phyloP scores from a whole-genome alignment of 139 green algal species.

The Yamagishiella unicocca region DNA sequence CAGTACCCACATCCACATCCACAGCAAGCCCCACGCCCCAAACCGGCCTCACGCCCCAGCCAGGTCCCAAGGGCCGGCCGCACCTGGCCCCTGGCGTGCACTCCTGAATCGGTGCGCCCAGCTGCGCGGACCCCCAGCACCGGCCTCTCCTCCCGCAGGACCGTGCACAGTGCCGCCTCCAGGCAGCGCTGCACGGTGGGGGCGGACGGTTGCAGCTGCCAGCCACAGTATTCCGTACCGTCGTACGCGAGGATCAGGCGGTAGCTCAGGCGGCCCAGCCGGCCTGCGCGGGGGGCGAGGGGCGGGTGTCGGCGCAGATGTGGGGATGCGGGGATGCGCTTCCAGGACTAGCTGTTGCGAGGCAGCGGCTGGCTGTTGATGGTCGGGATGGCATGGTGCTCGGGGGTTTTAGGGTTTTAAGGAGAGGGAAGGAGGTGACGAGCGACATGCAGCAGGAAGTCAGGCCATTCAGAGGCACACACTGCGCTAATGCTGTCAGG shows the following conservation, averaged over 20 bases:
- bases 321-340: too few species aligned
- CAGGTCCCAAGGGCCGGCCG: not conserved
- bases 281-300: not conserved
- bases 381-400: too few species aligned
- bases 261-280: conserved; percentile 57
- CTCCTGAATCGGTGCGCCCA: conserved; percentile 85
- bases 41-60: not conserved
- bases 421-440: too few species aligned
- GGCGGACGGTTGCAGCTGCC: conserved; percentile 66
- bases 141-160: conserved; percentile 60
- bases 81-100: conserved; percentile 87
- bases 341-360: too few species aligned
- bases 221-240: conserved; percentile 72
- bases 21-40: too few species aligned
- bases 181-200: conserved; percentile 70
- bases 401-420: too few species aligned
- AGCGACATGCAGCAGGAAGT: too few species aligned
- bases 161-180: conserved; percentile 63
- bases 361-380: too few species aligned
- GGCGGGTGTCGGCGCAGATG: too few species aligned
- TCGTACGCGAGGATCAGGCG: conserved; percentile 72
- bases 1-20: too few species aligned
- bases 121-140: conserved; percentile 71
- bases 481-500: too few species aligned
- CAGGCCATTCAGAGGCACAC: too few species aligned